A percentile compares a stretch with the other conserved stretches of the same genome.
Evolutionary conservation across 805 yeast genomes (phyloP).

Genomic region (Pichia pseudocactophila): DNA sequence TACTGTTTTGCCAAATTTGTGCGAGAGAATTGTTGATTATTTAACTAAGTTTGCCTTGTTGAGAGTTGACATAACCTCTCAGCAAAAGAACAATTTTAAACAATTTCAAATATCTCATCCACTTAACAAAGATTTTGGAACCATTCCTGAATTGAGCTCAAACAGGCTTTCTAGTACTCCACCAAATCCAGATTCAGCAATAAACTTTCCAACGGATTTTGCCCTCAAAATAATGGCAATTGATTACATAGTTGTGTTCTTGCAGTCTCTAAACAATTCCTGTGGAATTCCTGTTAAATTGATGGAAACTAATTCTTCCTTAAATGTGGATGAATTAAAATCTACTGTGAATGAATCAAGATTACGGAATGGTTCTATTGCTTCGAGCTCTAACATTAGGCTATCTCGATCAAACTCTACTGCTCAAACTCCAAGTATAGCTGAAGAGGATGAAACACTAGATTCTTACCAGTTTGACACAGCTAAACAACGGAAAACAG

Average conservation of each 20-base stretch:
- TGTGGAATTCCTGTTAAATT: conserved; percentile 47
- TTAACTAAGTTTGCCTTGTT: conserved; percentile 63
- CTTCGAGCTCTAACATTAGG: conserved; percentile 20
- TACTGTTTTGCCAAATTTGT: conserved; percentile 66
- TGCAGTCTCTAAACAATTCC: conserved; percentile 79
- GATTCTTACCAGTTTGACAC: conserved; percentile 81
- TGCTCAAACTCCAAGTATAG: conserved; percentile 11
- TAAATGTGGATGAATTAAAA: conserved; percentile 7
- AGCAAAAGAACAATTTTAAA: conserved; percentile 51
- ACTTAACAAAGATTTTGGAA: conserved; percentile 32
- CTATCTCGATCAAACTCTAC: conserved; percentile 18
- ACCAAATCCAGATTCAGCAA: conserved; percentile 47
- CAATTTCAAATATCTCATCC: conserved; percentile 41
- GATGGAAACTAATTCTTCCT: neutral
- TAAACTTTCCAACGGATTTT: conserved; percentile 64
- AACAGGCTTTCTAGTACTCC: conserved; percentile 46
- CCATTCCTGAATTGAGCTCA: conserved; percentile 70
- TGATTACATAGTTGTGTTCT: conserved; percentile 69
- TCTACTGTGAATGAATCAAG: conserved; percentile 2
- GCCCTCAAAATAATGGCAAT: conserved; percentile 77
- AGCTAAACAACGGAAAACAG: conserved; percentile 74
- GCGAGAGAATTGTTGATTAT: conserved; percentile 74
- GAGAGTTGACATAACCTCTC: conserved; percentile 61
- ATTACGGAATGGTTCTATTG: conserved; percentile 18
- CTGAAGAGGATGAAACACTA: conserved; percentile 35